Evolutionary conservation across 805 yeast species (phyloP).

Genomic region (Lipomyces kockii): DNA sequence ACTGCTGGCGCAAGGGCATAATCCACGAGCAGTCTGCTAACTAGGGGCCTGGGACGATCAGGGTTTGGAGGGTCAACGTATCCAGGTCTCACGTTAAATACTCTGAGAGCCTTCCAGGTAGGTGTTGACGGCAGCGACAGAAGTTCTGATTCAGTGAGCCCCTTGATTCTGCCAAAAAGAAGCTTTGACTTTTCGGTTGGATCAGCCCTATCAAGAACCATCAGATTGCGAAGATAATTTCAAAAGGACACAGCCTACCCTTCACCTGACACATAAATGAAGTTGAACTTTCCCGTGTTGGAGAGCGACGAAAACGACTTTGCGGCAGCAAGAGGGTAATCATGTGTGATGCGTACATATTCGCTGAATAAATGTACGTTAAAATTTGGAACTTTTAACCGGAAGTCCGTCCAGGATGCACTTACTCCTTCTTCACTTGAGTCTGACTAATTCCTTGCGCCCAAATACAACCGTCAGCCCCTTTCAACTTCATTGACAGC

Average conservation of each 20-base stretch:
- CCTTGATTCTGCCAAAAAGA: slow-evolving; percentile 11
- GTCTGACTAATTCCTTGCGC: slow-evolving; percentile 17
- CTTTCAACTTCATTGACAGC: slow-evolving; percentile 10
- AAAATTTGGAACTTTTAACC: neutral
- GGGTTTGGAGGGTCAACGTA: neutral
- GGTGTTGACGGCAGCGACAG: neutral
- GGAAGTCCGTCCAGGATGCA: neutral
- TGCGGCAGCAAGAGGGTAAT: slow-evolving; percentile 14
- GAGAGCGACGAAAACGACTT: slow-evolving; percentile 8
- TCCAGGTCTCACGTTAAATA: slow-evolving; percentile 9
- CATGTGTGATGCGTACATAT: slow-evolving; percentile 11
- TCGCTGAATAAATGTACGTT: neutral
- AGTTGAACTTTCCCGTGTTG: slow-evolving; percentile 8
- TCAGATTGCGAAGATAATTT: neutral
- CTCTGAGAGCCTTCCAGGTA: slow-evolving; percentile 9
- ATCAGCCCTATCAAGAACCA: slow-evolving; percentile 7
- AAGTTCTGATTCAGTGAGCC: slow-evolving; percentile 13
- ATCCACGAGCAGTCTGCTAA: slow-evolving; percentile 1
- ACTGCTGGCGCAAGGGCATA: slow-evolving; percentile 2
- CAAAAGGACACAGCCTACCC: slow-evolving; percentile 6
- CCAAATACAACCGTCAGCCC: slow-evolving; percentile 16
- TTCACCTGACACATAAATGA: slow-evolving; percentile 17
- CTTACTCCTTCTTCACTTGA: slow-evolving; percentile 13
- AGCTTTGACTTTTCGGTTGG: slow-evolving; percentile 4
- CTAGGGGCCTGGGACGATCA: neutral